Percentiles rank a stretch among this genome's conserved stretches.
Conservation (phyloP, 2,329 filamentous ascomycete genomes). For the Microdochium paspali region DNA sequence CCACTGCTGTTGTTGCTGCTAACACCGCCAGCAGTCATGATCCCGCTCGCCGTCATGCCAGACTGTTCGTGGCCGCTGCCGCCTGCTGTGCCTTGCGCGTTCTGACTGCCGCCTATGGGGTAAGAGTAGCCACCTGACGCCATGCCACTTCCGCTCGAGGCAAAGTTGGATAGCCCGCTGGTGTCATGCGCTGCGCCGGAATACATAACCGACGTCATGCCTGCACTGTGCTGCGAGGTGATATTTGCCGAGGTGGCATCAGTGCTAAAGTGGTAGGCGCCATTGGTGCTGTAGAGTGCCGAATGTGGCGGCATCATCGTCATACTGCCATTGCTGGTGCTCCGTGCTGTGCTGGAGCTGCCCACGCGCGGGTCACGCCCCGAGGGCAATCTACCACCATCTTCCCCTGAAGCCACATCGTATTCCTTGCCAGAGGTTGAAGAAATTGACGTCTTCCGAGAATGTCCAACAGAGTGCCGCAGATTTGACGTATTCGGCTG, state of each 20-base stretch:
- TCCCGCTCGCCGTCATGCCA: not conserved
- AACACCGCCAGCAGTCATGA: not conserved
- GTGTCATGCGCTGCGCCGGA: not conserved
- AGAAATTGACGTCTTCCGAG: constrained; percentile 8
- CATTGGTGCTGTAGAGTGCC: not conserved
- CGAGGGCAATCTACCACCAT: not conserved
- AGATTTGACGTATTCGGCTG: constrained; percentile 38
- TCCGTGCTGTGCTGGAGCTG: not conserved
- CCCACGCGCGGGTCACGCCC: not conserved
- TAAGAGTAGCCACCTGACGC: constrained; percentile 20
- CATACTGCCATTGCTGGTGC: not conserved
- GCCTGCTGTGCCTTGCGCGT: too few species aligned
- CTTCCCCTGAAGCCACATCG: constrained; percentile 3
- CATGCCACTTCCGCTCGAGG: constrained; percentile 18
- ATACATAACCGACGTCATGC: not conserved
- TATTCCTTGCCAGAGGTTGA: constrained; percentile 16
- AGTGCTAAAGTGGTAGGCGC: not conserved
- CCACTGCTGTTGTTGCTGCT: too few species aligned
- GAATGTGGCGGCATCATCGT: not conserved
- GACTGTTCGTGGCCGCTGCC: not conserved
- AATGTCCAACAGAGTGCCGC: constrained; percentile 28
- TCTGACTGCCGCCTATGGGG: constrained; percentile 7
- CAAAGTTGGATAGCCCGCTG: constrained; percentile 16
- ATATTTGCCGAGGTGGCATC: not conserved
- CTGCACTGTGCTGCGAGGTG: not conserved